Evolutionary conservation across 202 grass and related monocot genomes (phyloP).

Genomic region (Zizania palustris): DNA sequence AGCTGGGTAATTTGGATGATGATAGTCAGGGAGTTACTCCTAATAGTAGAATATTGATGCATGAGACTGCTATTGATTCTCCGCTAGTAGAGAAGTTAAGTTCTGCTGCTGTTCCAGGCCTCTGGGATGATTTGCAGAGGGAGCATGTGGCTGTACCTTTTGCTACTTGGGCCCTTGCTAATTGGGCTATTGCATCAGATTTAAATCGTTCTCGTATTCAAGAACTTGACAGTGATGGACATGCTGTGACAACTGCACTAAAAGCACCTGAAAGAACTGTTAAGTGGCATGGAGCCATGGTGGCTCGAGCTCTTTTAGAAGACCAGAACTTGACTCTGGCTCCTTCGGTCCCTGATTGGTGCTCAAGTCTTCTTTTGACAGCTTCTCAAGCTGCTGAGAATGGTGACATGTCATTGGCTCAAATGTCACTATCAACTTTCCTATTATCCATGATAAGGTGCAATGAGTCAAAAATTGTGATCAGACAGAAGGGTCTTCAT

Average conservation of each 20-base stretch:
- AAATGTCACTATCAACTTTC: constrained; percentile 83
- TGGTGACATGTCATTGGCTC: constrained; percentile 76
- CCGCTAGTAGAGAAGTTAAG: constrained; percentile 48
- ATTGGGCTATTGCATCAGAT: constrained; percentile 91
- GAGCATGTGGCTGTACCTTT: constrained; percentile 98
- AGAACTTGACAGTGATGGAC: constrained; percentile 85
- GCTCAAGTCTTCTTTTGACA: constrained; percentile 85
- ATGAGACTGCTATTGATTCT: constrained; percentile 50
- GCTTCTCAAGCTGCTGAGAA: constrained; percentile 80
- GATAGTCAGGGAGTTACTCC: constrained; percentile 33
- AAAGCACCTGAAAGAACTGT: constrained; percentile 92
- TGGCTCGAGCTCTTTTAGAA: constrained; percentile 78
- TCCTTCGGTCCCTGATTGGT: constrained; percentile 81
- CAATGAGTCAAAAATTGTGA: constrained; percentile 75
- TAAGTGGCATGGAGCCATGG: constrained; percentile 91
- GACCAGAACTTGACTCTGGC: constrained; percentile 68
- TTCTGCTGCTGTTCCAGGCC: constrained; percentile 66
- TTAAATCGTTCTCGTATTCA: constrained; percentile 80
- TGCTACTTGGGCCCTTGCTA: constrained; percentile 96
- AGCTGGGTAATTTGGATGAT: constrained; percentile 36
- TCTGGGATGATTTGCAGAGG: constrained; percentile 98
- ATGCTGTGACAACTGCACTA: constrained; percentile 75
- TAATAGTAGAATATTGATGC: constrained; percentile 27
- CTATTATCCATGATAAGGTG: constrained; percentile 77
- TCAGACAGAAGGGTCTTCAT: constrained; percentile 84